Conservation (phyloP, 768 basidiomycete species). For the Xerocomellus intermedius region DNA sequence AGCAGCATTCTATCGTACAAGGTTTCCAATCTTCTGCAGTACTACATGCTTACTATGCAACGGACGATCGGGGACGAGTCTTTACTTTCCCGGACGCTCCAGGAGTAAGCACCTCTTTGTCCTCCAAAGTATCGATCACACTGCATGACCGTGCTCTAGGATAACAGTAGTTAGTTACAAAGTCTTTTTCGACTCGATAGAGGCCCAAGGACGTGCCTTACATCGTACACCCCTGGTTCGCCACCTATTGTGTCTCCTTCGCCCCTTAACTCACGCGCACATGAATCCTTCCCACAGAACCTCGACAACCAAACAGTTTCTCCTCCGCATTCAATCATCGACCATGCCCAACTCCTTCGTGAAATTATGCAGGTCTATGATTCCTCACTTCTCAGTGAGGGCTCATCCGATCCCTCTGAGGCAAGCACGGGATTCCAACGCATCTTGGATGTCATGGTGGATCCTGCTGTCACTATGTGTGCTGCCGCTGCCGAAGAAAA, state of each 20-base stretch:
- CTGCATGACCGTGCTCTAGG: conserved; percentile 38
- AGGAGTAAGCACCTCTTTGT: conserved; percentile 56
- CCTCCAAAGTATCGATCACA: neutral
- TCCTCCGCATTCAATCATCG: conserved; percentile 77
- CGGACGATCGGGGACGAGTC: conserved; percentile 88
- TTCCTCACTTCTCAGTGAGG: conserved; percentile 73
- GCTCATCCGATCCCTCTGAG: conserved; percentile 5
- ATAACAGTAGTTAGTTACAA: conserved; percentile 79
- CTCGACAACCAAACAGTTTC: conserved; percentile 65
- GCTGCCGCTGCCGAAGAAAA: conserved; percentile 65
- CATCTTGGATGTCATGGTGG: conserved; percentile 80
- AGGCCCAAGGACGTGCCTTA: conserved; percentile 73
- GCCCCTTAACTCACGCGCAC: neutral
- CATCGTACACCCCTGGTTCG: conserved; percentile 54
- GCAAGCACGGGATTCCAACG: conserved; percentile 25
- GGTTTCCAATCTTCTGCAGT: conserved; percentile 91
- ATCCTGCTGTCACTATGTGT: conserved; percentile 81
- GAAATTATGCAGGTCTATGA: conserved; percentile 91
- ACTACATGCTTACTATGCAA: conserved; percentile 91
- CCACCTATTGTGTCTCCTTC: neutral
- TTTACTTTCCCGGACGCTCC: conserved; percentile 67
- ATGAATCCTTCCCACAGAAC: conserved; percentile 40
- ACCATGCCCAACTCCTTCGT: conserved; percentile 78
- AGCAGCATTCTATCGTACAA: conserved; percentile 90
- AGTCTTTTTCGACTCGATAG: conserved; percentile 86